Evolutionary conservation across 2,329 filamentous ascomycete species (phyloP), one percentile per base, ranked within the genome.

Genomic region (Colletotrichum graminicola): DNA sequence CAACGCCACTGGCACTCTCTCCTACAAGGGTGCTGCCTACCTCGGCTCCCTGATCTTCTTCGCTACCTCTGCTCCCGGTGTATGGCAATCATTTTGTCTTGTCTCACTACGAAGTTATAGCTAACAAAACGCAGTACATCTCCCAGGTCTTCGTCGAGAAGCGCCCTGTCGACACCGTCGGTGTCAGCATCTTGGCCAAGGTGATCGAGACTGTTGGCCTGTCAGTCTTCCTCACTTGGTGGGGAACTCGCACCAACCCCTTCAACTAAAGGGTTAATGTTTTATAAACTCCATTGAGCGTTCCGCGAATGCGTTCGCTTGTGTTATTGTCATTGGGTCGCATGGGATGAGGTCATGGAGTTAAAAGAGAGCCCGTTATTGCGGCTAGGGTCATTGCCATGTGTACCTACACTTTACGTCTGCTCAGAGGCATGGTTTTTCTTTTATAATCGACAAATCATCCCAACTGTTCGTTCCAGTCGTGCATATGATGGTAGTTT

Each of bases 21-120:
- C 90, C 85, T 98, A 98, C 88, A 98, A 97, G 90, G 96, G 96
- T 77, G 94, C 96, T 74, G 94, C 95, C 67, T 98, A 98, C 86
- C 88, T 98, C 73, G 96, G 96, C 76, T 88, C 88, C 73, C 86
- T 98, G 81, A 93, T 98, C 87, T 98, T 98, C 88, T 88, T 94
- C 75, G 95, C 95, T 76, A 95, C 92, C 76, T 91, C 94, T 78
- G 95, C 94, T 78, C 95, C 95, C 75, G 90, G 91, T 72, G 94
- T 97, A 90, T 43, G 47, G 56, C 14, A 12, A 47, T n/a, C 16
- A 21, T n/a, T 4, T 23, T 47, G 21, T 3, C 3, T 4, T 8
- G 1, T 3, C 12, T 10, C 6, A 12, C 5, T 29, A 21, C 26
- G 45, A n/a, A 12, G 1, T 16, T 5, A 6, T n/a, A 0, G 74